phyloP scores from a whole-genome alignment of 495 filamentous ascomycete species.

The Podospora pseudocomata region DNA sequence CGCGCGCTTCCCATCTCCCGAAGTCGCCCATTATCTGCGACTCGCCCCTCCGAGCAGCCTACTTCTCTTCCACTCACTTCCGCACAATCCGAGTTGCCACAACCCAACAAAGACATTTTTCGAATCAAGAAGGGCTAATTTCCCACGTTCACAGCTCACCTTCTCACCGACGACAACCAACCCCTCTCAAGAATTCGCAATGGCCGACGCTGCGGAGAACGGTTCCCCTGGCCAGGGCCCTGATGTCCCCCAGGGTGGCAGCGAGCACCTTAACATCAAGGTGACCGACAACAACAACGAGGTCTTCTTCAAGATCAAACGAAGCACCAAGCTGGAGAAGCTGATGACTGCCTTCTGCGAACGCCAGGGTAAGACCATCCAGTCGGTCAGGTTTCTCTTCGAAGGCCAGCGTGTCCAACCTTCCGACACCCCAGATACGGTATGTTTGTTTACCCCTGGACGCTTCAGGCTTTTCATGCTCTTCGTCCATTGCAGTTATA shows the following conservation, averaged over 20 bases:
- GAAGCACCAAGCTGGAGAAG: conserved; percentile 91
- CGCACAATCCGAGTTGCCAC: neutral
- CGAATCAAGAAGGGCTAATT: neutral
- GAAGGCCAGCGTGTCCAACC: conserved; percentile 88
- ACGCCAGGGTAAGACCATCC: conserved; percentile 79
- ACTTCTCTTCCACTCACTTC: neutral
- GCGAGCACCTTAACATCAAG: conserved; percentile 97
- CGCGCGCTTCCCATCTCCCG: neutral
- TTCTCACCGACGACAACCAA: conserved; percentile 15
- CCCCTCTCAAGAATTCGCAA: conserved; percentile 38
- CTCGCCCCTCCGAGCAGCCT: neutral
- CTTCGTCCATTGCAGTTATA: neutral
- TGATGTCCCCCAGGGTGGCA: conserved; percentile 34
- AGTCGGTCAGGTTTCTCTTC: conserved; percentile 91
- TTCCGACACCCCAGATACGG: conserved; percentile 84
- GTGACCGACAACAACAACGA: conserved; percentile 99
- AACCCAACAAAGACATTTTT: too few species aligned
- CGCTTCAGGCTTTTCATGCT: neutral
- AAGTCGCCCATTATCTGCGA: neutral
- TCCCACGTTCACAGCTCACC: neutral
- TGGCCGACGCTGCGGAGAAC: conserved; percentile 53
- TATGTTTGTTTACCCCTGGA: conserved; percentile 47
- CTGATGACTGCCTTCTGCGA: conserved; percentile 99
- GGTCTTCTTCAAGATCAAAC: conserved; percentile 99
- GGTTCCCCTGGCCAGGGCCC: conserved; percentile 55